Percentiles rank a stretch among this genome's conserved stretches.
Evolutionary conservation across 2,329 filamentous ascomycete species (phyloP).

Genomic region (Trichoderma breve): DNA sequence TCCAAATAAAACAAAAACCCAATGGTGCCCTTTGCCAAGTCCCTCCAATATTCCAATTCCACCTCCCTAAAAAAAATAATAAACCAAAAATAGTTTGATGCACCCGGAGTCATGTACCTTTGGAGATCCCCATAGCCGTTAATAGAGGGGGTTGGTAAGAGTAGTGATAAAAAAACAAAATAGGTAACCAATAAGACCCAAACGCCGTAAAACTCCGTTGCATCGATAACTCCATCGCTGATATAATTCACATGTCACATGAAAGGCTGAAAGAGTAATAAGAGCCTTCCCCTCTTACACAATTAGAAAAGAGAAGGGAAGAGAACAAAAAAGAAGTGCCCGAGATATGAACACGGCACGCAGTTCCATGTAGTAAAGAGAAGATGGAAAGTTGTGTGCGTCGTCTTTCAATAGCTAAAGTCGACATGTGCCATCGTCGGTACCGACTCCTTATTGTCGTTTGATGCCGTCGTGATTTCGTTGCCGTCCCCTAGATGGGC

Average conservation of each 20-base stretch:
- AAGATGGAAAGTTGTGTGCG: neutral
- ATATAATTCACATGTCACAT: slow-evolving; percentile 32
- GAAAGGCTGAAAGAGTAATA: slow-evolving; percentile 30
- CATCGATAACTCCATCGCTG: slow-evolving; percentile 35
- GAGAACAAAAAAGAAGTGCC: neutral
- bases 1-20: slow-evolving; percentile 4
- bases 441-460: slow-evolving; percentile 48
- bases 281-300: slow-evolving; percentile 11
- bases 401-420: slow-evolving; percentile 55
- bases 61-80: neutral
- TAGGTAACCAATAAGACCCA: neutral
- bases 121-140: neutral
- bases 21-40: neutral
- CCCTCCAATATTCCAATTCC: neutral
- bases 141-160: neutral
- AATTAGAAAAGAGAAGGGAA: neutral
- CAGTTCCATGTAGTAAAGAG: neutral
- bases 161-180: neutral
- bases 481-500: slow-evolving; percentile 25
- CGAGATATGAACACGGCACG: slow-evolving; percentile 10
- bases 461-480: slow-evolving; percentile 36
- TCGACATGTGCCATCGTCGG: slow-evolving; percentile 59
- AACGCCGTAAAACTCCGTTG: slow-evolving; percentile 16
- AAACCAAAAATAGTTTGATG: slow-evolving; percentile 3
- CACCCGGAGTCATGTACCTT: slow-evolving; percentile 1